Evolutionary conservation across 2,329 filamentous ascomycete species (phyloP), one percentile per base, ranked within the genome.

Genomic region (Didymella segeticola): DNA sequence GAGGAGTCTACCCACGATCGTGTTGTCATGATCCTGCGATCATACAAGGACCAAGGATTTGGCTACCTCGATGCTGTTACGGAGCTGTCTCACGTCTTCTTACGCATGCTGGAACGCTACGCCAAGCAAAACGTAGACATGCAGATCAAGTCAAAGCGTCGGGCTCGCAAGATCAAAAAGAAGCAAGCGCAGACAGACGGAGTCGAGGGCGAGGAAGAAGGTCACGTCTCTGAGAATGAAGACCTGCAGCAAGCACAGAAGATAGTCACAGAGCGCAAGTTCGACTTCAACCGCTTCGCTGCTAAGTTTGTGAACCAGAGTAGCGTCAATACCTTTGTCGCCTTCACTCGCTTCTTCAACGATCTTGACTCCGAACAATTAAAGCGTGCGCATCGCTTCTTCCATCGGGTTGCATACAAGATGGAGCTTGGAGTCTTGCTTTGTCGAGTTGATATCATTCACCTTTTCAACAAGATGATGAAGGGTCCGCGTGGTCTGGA

Each of bases 81-180:
- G 1, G 93, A 99, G 67, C 85, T 98, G 31, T 84, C 90, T 0
- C 92, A 98, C 69, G 91, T 96, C 47, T 98, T 97, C 70, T 78
- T 98, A 47, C 89, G 92, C 37, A 93, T 98, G 74, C 78, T 99
- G 20, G 95, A 99, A 75, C 85, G 86, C 5, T 99, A 97, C 70
- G 93, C 93, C 0, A 97, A 97, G 73, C 90, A 96, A 69, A 98
- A 99, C 65, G 86, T 89, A 5, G 92, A 98, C 67, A 86, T 99
- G 81, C 93, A 98, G 73, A 87, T 99, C 20, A 89, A 93, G 45
- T 96, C 92, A 1, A 87, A 89, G 57, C 86, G 89, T 60, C 83
- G 89, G 42, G 85, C 87, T 4, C 83, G 88, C 36, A 86, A 83
- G 66, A 95, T 91, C 77, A 89, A 89, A 74, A 88, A 88, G 74